Base-by-base conservation (phyloP, 306 rosid genomes). In the Cicer cuneatum region DNA sequence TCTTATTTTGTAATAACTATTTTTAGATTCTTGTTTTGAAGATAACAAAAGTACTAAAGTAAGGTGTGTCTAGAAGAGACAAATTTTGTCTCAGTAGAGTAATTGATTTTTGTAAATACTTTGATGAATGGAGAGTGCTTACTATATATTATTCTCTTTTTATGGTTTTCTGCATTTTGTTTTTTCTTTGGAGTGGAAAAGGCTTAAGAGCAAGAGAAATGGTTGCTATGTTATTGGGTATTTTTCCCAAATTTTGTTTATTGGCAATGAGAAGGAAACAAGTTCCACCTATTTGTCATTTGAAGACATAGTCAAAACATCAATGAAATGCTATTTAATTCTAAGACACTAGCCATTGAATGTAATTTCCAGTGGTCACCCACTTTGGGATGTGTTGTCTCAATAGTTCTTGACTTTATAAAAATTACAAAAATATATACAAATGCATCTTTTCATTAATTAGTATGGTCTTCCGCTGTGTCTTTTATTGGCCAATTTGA, bases 31-130 rank as follows among this genome's bases (percentile, higher is more conserved):
- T 51, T 69, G 21, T 60, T 58, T 67, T 58, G 60, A 56, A 47
- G 71, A 71, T 69, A 69, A 69, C 75, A 48, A 13, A 62, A 77
- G 9, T 58, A 57, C 67, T 24, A 51, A 62, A 77, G 14, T 53
- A 65, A 56, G 75, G 37, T 69, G 21, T 69, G 54, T 8, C 13
- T 18, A 60, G 33, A 68, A 19, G 77, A 75, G 67, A 63, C 69
- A 42, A 8, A 46, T 71, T 60, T 7, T 46, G 69, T 45, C 73
- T 63, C 19, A 12, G 56, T 45, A 64, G 67, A 72, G 37, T n/a
- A 41, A 48, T 48, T 66, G 60, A 15, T 48, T 48, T 51, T 41
- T 78, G 48, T 68, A 68, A 35, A 61, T 78, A 73, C 47, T 73
- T 73, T 73, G 35, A 52, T 48, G 54, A 65, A 66, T 56, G 66